phyloP scores from a whole-genome alignment of 805 yeast genomes.

The Kodamaea hsintzibuensis region DNA sequence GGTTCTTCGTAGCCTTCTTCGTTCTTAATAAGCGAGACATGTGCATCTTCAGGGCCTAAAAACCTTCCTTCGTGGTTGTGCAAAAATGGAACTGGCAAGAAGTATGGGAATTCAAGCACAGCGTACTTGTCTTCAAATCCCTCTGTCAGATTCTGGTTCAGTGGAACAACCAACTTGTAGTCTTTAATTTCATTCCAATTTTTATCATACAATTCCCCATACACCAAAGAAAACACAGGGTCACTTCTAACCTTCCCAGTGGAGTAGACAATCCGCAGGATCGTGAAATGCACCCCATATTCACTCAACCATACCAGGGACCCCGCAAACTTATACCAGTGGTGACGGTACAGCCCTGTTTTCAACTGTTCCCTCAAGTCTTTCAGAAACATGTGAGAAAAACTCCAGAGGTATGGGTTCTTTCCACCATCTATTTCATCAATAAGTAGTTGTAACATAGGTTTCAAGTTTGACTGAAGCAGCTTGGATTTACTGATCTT shows the following conservation, averaged over 20 bases:
- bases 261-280: constrained; percentile 33
- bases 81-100: constrained; percentile 33
- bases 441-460: constrained; percentile 1
- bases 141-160: constrained; percentile 9
- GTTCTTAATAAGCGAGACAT: constrained; percentile 37
- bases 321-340: constrained; percentile 52
- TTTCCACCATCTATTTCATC: constrained; percentile 4
- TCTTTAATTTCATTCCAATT: constrained; percentile 25
- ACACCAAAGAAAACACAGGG: constrained; percentile 27
- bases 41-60: constrained; percentile 55
- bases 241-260: constrained; percentile 24
- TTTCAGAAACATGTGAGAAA: constrained; percentile 16
- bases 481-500: neutral
- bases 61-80: constrained; percentile 24
- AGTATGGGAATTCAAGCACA: constrained; percentile 22
- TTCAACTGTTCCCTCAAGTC: constrained; percentile 16
- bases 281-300: constrained; percentile 50
- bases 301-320: constrained; percentile 53
- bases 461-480: constrained; percentile 6
- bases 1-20: constrained; percentile 46
- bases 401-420: constrained; percentile 2
- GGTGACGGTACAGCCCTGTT: constrained; percentile 10
- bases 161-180: constrained; percentile 25
- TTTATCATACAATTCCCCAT: constrained; percentile 24
- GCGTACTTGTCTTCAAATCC: neutral